These are phyloP conservation scores for Aquanectria penicillioides DNA, from an alignment of 2,329 filamentous ascomycete genomes.

Conservation along the genomic window DNA sequence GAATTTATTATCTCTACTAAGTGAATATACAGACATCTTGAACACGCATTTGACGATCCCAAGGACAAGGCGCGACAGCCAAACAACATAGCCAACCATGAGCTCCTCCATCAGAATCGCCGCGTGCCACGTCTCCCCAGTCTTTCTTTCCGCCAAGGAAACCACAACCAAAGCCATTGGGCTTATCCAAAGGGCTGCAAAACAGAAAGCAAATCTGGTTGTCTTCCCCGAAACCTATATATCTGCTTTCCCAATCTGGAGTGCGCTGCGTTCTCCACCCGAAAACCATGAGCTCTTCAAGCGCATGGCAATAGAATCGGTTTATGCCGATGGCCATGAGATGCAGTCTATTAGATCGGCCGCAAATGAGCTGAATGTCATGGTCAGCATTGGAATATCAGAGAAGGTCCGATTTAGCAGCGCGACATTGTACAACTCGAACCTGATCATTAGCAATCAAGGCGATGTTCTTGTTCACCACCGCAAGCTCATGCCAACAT, in stretches of 20 bases:
- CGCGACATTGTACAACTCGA: constrained; percentile 62
- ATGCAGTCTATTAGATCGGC: constrained; percentile 51
- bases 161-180: constrained; percentile 59
- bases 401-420: constrained; percentile 56
- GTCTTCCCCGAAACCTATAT: constrained; percentile 65
- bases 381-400: constrained; percentile 61
- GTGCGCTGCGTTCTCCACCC: constrained; percentile 55
- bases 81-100: too few species aligned
- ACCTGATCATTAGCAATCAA: constrained; percentile 55
- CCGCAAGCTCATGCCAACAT: constrained; percentile 64
- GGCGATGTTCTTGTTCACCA: constrained; percentile 62
- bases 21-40: too few species aligned
- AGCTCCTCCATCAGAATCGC: constrained; percentile 36
- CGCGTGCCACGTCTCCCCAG: constrained; percentile 52
- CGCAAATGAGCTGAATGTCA: constrained; percentile 48
- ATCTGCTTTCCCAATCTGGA: constrained; percentile 64
- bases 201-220: constrained; percentile 57
- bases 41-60: too few species aligned
- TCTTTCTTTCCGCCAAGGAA: constrained; percentile 56
- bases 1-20: too few species aligned
- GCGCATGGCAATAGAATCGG: constrained; percentile 55
- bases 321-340: constrained; percentile 58
- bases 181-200: constrained; percentile 56
- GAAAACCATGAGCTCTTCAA: constrained; percentile 61
- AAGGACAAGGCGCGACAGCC: too few species aligned